Evolutionary conservation across 208 protist species (phyloP).

Genomic region (Wallacemonas sp.): DNA sequence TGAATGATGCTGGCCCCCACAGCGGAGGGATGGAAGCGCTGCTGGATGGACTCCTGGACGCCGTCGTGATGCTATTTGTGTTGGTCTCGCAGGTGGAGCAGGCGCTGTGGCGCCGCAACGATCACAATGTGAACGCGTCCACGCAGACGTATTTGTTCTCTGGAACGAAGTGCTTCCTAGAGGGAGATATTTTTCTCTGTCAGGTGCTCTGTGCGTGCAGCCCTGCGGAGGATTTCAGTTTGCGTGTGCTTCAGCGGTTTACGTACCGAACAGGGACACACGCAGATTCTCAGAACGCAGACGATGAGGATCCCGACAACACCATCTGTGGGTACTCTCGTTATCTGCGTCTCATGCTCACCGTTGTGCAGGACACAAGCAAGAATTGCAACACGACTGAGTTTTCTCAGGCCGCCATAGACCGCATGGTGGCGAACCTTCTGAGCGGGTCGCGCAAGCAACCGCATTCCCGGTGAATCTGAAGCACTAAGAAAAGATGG

Average conservation of each 20-base stretch:
- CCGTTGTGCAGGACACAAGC: conserved; percentile 38
- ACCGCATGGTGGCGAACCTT: conserved; percentile 2
- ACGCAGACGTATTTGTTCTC: conserved; percentile 11
- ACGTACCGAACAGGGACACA: conserved; percentile 17
- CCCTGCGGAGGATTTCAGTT: conserved; percentile 46
- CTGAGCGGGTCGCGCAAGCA: conserved; percentile 6
- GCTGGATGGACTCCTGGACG: conserved; percentile 49
- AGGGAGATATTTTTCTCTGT: conserved; percentile 56
- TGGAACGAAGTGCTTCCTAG: conserved; percentile 8
- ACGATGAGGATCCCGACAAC: background rate
- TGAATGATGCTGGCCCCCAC: background rate
- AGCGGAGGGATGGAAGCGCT: background rate
- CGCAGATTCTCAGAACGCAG: background rate
- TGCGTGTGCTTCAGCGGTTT: conserved; percentile 72
- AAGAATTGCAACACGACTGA: conserved; percentile 14
- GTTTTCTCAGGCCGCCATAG: background rate
- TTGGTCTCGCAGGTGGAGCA: conserved; percentile 52
- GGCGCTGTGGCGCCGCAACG: conserved; percentile 57
- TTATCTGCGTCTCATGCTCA: conserved; percentile 67
- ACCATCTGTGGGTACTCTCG: conserved; percentile 13
- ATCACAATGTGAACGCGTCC: conserved; percentile 27
- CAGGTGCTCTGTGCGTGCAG: conserved; percentile 60
- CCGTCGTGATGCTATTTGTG: conserved; percentile 76
- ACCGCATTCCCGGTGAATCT: background rate
- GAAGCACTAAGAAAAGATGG: too few species aligned